Percentiles rank a stretch among this genome's conserved stretches.
phyloP scores from a whole-genome alignment of 2,329 filamentous ascomycete genomes.

The Alternaria triticina region DNA sequence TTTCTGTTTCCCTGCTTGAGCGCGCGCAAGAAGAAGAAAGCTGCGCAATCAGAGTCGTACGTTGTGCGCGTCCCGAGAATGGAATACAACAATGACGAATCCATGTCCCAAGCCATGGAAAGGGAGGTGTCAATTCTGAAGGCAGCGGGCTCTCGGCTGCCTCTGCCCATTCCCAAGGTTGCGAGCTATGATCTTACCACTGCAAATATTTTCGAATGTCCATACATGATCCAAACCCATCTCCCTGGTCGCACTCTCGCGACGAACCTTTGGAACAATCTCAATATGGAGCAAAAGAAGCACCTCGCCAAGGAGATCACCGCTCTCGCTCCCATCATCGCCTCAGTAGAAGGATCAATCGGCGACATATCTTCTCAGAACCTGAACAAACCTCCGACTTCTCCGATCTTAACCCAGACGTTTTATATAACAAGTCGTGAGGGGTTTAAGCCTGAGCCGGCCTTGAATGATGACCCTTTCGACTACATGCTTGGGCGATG shows the following conservation, averaged over 20 bases:
- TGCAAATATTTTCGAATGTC: neutral
- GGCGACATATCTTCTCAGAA: neutral
- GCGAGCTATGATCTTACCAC: neutral
- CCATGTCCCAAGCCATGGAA: no score
- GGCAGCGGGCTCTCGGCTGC: neutral
- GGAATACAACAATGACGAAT: no score
- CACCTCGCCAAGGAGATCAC: neutral
- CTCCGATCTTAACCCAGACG: neutral
- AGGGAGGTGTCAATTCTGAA: constrained; percentile 7
- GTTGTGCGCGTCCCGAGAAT: constrained; percentile 20
- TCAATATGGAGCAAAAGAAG: neutral
- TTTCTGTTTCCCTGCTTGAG: neutral
- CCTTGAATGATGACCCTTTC: neutral
- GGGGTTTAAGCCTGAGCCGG: no score
- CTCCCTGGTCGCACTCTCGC: neutral
- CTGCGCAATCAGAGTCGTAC: neutral
- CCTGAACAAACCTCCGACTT: neutral
- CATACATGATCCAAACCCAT: neutral
- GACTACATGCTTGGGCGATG: constrained; percentile 11
- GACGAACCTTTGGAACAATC: fast-evolving
- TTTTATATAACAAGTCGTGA: no score
- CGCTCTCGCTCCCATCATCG: neutral
- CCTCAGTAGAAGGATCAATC: neutral
- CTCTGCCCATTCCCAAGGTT: constrained; percentile 8
- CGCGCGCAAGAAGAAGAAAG: neutral